These are phyloP conservation scores for Penicillium capsulatum DNA, from an alignment of 2,329 filamentous ascomycete species.

Conservation along the genomic window DNA sequence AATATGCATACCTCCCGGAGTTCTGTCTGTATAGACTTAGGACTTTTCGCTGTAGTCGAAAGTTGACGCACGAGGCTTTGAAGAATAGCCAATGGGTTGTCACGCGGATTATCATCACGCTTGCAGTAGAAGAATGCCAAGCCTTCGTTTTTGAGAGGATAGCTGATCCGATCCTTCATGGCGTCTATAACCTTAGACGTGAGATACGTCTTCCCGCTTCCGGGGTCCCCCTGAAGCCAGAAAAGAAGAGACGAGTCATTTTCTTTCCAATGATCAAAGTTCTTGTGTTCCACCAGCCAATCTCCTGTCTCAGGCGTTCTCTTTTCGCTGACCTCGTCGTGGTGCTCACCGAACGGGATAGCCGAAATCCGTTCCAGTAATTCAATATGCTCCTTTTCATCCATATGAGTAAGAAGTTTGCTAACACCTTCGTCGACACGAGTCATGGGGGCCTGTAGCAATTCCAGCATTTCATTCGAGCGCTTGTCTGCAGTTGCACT, in stretches of 20 bases:
- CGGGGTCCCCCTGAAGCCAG: conserved; percentile 22
- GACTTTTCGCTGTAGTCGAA: conserved; percentile 17
- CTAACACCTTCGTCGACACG: conserved; percentile 7
- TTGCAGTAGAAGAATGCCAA: conserved; percentile 15
- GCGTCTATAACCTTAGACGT: conserved; percentile 26
- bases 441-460: conserved; percentile 5
- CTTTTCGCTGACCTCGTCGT: conserved; percentile 7
- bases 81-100: conserved; percentile 29
- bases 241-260: conserved; percentile 14
- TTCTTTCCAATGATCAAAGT: conserved; percentile 15
- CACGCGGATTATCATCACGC: conserved; percentile 10
- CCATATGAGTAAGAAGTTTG: conserved; percentile 3
- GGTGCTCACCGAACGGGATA: conserved; percentile 15
- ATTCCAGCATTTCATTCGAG: conserved; percentile 2
- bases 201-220: conserved; percentile 28
- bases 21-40: conserved; percentile 12
- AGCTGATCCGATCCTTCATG: conserved; percentile 4
- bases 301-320: conserved; percentile 14
- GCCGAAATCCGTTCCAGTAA: conserved; percentile 20
- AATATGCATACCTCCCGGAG: conserved; percentile 2
- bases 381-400: conserved; percentile 1
- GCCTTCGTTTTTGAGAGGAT: conserved; percentile 1
- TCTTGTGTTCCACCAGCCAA: conserved; percentile 15
- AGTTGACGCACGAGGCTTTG: conserved; percentile 31
- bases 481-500: conserved; percentile 5